Evolutionary conservation across 1,139 yeast species (phyloP).

Genomic region (Diutina siamensis): DNA sequence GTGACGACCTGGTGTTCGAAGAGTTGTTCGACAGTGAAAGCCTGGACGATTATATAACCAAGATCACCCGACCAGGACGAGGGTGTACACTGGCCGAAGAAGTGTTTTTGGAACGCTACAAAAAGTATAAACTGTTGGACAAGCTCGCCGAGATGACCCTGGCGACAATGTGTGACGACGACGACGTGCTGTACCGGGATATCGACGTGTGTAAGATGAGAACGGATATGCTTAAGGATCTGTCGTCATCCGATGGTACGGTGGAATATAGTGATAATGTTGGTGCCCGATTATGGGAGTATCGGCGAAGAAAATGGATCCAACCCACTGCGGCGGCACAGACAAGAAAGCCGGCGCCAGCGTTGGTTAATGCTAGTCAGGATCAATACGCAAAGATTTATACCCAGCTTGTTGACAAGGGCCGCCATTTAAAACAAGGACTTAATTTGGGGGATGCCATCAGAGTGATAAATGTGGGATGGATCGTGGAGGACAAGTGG

Average conservation of each 20-base stretch:
- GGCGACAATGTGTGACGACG: background rate
- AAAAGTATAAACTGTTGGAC: constrained; percentile 24
- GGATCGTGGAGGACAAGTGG: constrained; percentile 58
- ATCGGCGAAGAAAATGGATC: constrained; percentile 50
- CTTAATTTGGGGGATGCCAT: constrained; percentile 52
- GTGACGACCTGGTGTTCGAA: constrained; percentile 30
- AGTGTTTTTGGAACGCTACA: constrained; percentile 22
- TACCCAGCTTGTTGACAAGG: constrained; percentile 45
- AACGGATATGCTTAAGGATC: constrained; percentile 11
- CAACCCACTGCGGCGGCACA: constrained; percentile 10
- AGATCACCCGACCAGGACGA: constrained; percentile 10
- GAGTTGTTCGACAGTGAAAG: constrained; percentile 32
- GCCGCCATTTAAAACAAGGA: constrained; percentile 42
- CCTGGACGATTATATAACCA: constrained; percentile 20
- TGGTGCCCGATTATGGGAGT: constrained; percentile 50
- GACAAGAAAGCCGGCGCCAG: constrained; percentile 15
- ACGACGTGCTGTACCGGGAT: constrained; percentile 13
- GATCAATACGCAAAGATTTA: constrained; percentile 48
- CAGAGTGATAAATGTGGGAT: constrained; percentile 56
- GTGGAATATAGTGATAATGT: constrained; percentile 10
- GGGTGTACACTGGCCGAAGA: constrained; percentile 23
- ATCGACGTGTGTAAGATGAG: constrained; percentile 20
- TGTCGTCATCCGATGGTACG: background rate
- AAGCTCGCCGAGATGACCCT: constrained; percentile 13
- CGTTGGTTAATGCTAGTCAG: constrained; percentile 27